These are phyloP conservation scores for Lipomyces orientalis DNA, from an alignment of 805 yeast genomes.

Conservation along the genomic window DNA sequence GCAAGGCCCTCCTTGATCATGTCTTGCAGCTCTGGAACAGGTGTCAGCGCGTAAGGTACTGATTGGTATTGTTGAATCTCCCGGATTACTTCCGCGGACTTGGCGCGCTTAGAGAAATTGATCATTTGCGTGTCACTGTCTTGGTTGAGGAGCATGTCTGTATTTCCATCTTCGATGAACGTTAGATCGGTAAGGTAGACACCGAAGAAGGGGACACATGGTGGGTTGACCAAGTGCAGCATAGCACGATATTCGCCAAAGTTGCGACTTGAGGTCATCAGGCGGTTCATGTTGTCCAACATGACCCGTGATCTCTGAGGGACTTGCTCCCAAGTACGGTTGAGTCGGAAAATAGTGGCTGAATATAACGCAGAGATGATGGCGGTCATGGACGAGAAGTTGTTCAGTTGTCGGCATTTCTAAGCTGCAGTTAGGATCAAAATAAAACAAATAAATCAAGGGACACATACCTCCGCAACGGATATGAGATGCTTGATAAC, in stretches of 20 bases:
- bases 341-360: conserved; percentile 83
- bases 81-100: conserved; percentile 71
- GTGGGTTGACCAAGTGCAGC: conserved; percentile 69
- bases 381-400: conserved; percentile 92
- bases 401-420: conserved; percentile 71
- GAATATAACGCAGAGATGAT: conserved; percentile 85
- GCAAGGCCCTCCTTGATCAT: conserved; percentile 53
- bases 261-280: conserved; percentile 90
- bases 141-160: conserved; percentile 53
- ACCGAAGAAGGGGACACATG: conserved; percentile 93
- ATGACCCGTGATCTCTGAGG: conserved; percentile 56
- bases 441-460: not conserved
- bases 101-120: conserved; percentile 78
- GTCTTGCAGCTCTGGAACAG: conserved; percentile 67
- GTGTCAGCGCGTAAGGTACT: conserved; percentile 65
- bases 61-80: conserved; percentile 75
- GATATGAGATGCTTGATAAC: conserved; percentile 73
- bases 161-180: conserved; percentile 86
- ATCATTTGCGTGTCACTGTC: conserved; percentile 50
- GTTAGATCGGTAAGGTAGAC: conserved; percentile 88
- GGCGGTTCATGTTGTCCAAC: conserved; percentile 71
- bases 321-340: conserved; percentile 80
- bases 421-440: not conserved
- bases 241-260: conserved; percentile 85
- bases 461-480: conserved; percentile 64